phyloP scores from a whole-genome alignment of 1,284 basidiomycete species.

The Xerocomus amazonicus region DNA sequence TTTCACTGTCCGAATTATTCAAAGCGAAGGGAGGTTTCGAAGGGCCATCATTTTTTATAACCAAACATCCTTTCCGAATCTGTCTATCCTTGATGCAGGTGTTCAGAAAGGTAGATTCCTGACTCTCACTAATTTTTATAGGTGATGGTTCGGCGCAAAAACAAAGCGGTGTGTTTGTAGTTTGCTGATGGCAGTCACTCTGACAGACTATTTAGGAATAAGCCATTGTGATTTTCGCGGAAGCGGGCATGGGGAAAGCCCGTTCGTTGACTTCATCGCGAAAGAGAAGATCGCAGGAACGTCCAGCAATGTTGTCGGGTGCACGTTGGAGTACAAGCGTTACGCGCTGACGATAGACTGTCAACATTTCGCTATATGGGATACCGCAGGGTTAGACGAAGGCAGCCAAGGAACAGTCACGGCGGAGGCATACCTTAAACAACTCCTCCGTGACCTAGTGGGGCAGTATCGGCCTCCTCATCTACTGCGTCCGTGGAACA shows the following conservation, averaged over 20 bases:
- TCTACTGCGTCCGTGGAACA: constrained; percentile 34
- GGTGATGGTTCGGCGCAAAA: too few species aligned
- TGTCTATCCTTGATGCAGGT: too few species aligned
- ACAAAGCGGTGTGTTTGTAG: too few species aligned
- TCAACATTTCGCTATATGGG: constrained; percentile 28
- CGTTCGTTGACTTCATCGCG: constrained; percentile 31
- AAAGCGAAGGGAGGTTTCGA: too few species aligned
- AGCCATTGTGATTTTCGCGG: too few species aligned
- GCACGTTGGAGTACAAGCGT: constrained; percentile 26
- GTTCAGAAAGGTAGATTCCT: too few species aligned
- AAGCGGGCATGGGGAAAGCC: constrained; percentile 34
- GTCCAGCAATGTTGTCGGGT: constrained; percentile 28
- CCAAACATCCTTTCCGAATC: too few species aligned
- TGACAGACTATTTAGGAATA: too few species aligned
- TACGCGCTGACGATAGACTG: constrained; percentile 17
- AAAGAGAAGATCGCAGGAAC: constrained; percentile 24
- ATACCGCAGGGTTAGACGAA: constrained; percentile 31
- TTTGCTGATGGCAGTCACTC: too few species aligned
- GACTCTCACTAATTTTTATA: too few species aligned
- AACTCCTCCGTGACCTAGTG: constrained; percentile 27
- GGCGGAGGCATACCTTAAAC: constrained; percentile 26
- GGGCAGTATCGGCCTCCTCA: constrained; percentile 31
- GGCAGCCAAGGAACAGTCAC: constrained; percentile 25
- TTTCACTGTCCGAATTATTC: too few species aligned
- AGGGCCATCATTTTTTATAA: too few species aligned